A percentile compares a stretch with the other conserved stretches of the same genome.
phyloP scores from a whole-genome alignment of 2,329 filamentous ascomycete species.

The Botryotinia globosa region DNA sequence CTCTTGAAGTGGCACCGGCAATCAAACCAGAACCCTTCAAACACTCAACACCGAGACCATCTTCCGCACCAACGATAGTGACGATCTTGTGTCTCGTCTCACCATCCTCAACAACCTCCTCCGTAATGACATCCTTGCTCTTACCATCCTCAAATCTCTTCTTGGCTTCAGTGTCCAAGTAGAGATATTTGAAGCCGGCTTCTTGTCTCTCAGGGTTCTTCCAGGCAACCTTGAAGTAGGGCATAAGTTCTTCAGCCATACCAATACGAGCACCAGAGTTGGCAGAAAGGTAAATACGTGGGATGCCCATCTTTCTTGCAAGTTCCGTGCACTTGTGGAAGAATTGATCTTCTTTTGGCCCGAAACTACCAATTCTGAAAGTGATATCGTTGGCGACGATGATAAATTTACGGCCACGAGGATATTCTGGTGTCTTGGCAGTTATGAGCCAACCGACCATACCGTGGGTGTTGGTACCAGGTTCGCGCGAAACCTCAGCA shows the following conservation, averaged over 20 bases:
- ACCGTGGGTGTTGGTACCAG: constrained; percentile 91
- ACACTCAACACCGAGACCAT: constrained; percentile 96
- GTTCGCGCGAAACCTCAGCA: constrained; percentile 88
- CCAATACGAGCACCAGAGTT: constrained; percentile 98
- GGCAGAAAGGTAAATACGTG: constrained; percentile 94
- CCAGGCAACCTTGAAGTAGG: constrained; percentile 96
- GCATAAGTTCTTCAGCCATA: constrained; percentile 94
- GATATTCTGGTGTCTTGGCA: constrained; percentile 93
- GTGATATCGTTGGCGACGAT: constrained; percentile 99
- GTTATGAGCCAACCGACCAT: constrained; percentile 99
- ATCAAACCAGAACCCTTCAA: constrained; percentile 96
- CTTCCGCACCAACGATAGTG: constrained; percentile 88
- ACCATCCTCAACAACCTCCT: constrained; percentile 79
- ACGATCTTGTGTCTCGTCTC: constrained; percentile 93
- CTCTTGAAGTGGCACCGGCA: constrained; percentile 92
- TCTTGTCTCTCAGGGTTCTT: constrained; percentile 80
- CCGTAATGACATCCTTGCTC: constrained; percentile 77
- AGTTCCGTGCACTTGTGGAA: constrained; percentile 99
- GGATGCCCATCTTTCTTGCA: constrained; percentile 89
- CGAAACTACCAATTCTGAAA: constrained; percentile 97
- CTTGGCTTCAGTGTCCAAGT: constrained; percentile 83
- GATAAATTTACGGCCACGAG: constrained; percentile 85
- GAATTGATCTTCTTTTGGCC: constrained; percentile 93
- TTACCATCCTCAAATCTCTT: constrained; percentile 79
- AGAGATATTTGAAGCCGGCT: constrained; percentile 93